Conservation (phyloP, 2,329 filamentous ascomycete species). For the Epichloe brachyelytri region DNA sequence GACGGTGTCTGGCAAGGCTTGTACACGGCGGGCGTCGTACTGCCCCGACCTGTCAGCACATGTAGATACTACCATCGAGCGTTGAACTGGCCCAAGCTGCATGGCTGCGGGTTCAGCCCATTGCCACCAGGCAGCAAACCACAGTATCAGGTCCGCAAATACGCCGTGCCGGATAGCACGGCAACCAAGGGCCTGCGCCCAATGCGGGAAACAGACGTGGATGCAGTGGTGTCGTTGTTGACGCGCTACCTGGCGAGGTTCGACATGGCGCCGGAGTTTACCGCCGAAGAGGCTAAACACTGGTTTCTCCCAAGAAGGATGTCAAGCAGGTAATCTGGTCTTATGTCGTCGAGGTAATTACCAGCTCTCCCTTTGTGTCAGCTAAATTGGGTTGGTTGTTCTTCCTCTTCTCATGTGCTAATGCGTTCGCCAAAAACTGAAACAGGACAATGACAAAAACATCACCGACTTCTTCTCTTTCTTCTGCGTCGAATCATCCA, state of each 20-base stretch:
- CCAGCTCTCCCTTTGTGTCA: not conserved
- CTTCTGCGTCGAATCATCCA: slow-evolving; percentile 85
- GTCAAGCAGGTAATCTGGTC: slow-evolving; percentile 79
- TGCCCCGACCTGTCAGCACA: slow-evolving; percentile 84
- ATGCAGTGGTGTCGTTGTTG: slow-evolving; percentile 61
- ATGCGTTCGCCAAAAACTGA: not conserved
- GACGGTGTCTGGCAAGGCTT: slow-evolving; percentile 86
- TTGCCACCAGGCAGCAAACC: slow-evolving; percentile 75
- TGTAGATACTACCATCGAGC: slow-evolving; percentile 93
- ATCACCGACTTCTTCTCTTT: slow-evolving; percentile 97
- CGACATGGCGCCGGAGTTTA: slow-evolving; percentile 74
- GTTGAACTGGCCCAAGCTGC: slow-evolving; percentile 90
- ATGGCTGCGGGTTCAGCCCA: slow-evolving; percentile 87
- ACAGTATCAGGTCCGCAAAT: slow-evolving; percentile 73
- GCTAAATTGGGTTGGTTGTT: not conserved
- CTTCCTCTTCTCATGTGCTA: not conserved
- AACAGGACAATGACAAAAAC: slow-evolving; percentile 49
- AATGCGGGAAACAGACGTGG: slow-evolving; percentile 69
- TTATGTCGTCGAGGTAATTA: slow-evolving; percentile 69
- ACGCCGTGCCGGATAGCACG: slow-evolving; percentile 64
- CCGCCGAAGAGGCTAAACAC: slow-evolving; percentile 68
- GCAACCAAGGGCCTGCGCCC: slow-evolving; percentile 61
- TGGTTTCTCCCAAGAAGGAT: slow-evolving; percentile 62
- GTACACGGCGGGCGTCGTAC: slow-evolving; percentile 83
- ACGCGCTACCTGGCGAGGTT: slow-evolving; percentile 67